phyloP scores from a whole-genome alignment of 768 basidiomycete genomes.

The Porphyrellus cyaneotinctus region DNA sequence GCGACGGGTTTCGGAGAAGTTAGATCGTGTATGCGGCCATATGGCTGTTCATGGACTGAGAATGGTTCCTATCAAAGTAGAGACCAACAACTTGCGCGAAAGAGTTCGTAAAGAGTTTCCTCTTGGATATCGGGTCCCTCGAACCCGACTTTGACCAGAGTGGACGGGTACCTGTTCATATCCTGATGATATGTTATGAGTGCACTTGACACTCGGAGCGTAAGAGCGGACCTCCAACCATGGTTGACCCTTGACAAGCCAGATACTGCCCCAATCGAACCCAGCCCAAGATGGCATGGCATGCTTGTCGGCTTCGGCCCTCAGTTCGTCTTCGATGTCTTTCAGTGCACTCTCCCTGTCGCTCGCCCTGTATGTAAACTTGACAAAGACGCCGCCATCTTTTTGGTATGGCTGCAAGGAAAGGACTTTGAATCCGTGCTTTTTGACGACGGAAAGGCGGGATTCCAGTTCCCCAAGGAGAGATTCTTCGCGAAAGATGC shows the following conservation, averaged over 20 bases:
- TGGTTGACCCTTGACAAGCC: constrained; percentile 74
- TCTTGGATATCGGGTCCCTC: constrained; percentile 87
- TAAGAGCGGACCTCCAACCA: constrained; percentile 66
- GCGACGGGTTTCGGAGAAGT: constrained; percentile 55
- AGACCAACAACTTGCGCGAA: constrained; percentile 54
- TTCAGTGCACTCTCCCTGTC: constrained; percentile 39
- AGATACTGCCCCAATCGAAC: constrained; percentile 46
- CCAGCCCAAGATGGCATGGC: constrained; percentile 66
- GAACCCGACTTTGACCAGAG: constrained; percentile 71
- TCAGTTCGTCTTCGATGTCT: constrained; percentile 48
- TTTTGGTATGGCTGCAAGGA: constrained; percentile 64
- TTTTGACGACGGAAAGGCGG: constrained; percentile 49
- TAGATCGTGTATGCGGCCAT: constrained; percentile 74
- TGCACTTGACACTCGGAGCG: neutral
- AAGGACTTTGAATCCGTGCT: constrained; percentile 58
- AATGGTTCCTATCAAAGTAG: neutral
- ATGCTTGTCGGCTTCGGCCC: constrained; percentile 39
- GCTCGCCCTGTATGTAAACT: constrained; percentile 53
- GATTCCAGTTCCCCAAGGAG: constrained; percentile 46
- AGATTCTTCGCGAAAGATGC: constrained; percentile 54
- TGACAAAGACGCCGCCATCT: constrained; percentile 84
- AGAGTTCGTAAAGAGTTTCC: constrained; percentile 70
- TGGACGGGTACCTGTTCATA: constrained; percentile 75
- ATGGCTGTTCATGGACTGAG: constrained; percentile 50
- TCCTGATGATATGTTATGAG: constrained; percentile 48